phyloP scores from a whole-genome alignment of 352 stramenopile genomes.

The Pythium rishiriense region DNA sequence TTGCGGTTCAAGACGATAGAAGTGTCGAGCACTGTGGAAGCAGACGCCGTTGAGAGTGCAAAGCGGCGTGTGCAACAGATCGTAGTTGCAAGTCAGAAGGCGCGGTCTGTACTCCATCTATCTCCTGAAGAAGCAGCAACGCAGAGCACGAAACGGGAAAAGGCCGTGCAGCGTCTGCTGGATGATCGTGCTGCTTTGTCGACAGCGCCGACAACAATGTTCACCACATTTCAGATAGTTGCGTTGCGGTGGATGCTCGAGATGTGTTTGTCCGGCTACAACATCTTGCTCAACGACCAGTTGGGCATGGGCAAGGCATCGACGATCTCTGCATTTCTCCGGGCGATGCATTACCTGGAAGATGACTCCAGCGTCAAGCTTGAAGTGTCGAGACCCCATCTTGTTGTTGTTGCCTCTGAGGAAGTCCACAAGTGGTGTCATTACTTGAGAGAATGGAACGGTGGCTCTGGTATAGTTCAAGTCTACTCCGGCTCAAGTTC shows the following conservation, averaged over 20 bases:
- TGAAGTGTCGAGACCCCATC: constrained; percentile 44
- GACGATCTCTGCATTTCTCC: constrained; percentile 77
- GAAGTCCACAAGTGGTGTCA: constrained; percentile 84
- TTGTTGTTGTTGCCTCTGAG: constrained; percentile 75
- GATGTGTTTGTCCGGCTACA: constrained; percentile 59
- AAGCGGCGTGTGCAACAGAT: constrained; percentile 34
- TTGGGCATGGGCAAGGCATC: constrained; percentile 84
- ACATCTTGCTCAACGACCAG: constrained; percentile 85
- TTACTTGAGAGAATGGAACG: constrained; percentile 61
- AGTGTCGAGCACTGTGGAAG: constrained; percentile 23
- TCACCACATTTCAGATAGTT: constrained; percentile 75
- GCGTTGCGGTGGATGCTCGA: constrained; percentile 83
- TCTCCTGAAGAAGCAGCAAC: neutral
- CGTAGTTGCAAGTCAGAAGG: constrained; percentile 44
- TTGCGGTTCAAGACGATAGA: constrained; percentile 23
- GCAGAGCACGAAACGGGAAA: constrained; percentile 1
- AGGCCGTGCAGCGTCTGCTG: constrained; percentile 24
- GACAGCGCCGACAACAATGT: constrained; percentile 34
- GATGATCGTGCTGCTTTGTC: neutral
- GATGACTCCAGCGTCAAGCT: neutral
- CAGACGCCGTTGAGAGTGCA: constrained; percentile 27
- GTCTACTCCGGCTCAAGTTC: constrained; percentile 45
- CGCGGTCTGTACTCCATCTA: constrained; percentile 16
- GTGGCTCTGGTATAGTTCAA: constrained; percentile 48
- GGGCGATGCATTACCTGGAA: constrained; percentile 44